These are phyloP conservation scores for apple (Malus domestica) DNA, from an alignment of 306 rosid genomes.

Conservation along the genomic window DNA sequence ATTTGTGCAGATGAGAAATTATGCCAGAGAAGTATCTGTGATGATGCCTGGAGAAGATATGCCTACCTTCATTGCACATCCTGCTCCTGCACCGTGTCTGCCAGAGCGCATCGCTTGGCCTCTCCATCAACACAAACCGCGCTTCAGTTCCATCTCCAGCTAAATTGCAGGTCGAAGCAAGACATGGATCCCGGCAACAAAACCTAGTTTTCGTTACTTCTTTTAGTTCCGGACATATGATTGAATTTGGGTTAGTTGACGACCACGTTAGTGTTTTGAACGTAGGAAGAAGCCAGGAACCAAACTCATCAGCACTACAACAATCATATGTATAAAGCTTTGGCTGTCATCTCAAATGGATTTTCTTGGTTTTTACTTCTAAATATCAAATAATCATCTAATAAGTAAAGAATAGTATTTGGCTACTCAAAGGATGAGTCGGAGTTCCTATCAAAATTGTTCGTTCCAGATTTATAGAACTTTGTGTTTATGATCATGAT, in stretches of 20 bases:
- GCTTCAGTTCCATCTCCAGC: conserved; percentile 5
- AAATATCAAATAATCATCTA: background rate
- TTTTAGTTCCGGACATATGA: background rate
- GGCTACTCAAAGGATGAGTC: no score
- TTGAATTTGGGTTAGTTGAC: background rate
- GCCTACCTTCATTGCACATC: conserved; percentile 68
- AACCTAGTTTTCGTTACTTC: background rate
- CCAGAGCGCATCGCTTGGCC: conserved; percentile 35
- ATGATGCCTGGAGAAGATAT: conserved; percentile 64
- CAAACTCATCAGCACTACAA: background rate
- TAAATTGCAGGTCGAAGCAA: background rate
- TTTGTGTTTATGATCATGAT: no score
- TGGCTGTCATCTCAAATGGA: background rate
- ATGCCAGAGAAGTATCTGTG: conserved; percentile 50
- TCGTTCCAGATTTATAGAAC: no score
- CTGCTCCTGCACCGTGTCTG: conserved; percentile 44
- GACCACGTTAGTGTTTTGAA: background rate
- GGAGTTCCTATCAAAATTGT: no score
- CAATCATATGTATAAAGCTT: background rate
- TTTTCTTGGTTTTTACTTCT: background rate
- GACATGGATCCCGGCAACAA: background rate
- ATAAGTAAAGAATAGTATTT: background rate
- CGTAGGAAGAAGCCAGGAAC: background rate
- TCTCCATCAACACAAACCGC: conserved; percentile 21
- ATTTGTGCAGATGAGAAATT: conserved; percentile 33